Conservation (phyloP, 176 grass and related monocot genomes). For the Phyllostachys edulis region DNA sequence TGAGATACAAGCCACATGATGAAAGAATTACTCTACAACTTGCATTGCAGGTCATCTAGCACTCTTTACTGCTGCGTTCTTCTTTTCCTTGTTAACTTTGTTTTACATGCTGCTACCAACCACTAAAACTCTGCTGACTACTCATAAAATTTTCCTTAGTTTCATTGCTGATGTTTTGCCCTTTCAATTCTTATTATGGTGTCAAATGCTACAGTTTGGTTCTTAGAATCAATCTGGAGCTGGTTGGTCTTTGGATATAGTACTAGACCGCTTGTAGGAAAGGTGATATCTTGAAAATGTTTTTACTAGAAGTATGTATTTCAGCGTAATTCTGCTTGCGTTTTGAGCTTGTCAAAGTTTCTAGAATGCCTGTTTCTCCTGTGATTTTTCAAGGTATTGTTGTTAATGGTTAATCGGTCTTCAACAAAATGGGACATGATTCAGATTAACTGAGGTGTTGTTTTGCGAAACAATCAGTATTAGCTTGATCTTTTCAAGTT, state of each 20-base stretch:
- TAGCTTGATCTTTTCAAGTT: not conserved
- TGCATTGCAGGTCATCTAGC: constrained; percentile 70
- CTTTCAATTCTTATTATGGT: not conserved
- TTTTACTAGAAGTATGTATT: not conserved
- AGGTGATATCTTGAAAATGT: not conserved
- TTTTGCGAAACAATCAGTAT: not conserved
- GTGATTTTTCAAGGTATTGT: not conserved
- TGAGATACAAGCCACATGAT: constrained; percentile 58
- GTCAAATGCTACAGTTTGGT: not conserved
- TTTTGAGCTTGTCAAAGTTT: not conserved
- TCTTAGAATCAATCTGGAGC: not conserved
- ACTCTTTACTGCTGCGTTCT: not conserved
- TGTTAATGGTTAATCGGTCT: not conserved
- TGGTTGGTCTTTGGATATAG: not conserved
- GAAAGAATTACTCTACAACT: constrained; percentile 73
- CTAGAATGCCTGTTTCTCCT: not conserved
- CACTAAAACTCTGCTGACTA: not conserved
- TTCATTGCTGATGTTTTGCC: constrained; percentile 12
- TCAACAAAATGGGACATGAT: not conserved
- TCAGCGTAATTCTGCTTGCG: not conserved
- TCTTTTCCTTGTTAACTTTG: not conserved
- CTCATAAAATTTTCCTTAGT: not conserved
- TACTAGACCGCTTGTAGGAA: not conserved
- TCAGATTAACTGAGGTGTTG: not conserved
- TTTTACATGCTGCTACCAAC: constrained; percentile 12